phyloP scores from a whole-genome alignment of 805 yeast genomes.

The Cyberlindnera mrakii region DNA sequence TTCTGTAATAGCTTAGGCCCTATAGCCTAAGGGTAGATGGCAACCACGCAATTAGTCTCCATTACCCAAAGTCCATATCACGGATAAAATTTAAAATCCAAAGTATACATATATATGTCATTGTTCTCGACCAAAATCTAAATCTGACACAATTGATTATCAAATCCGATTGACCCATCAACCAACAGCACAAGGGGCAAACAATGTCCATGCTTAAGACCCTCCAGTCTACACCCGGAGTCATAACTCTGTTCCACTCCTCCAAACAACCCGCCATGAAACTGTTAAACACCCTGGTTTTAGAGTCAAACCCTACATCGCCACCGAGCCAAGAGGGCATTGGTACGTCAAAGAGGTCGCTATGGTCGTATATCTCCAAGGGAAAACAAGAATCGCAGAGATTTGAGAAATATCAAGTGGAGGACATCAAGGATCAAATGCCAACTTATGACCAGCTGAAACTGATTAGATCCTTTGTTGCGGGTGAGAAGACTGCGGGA shows the following conservation, averaged over 20 bases:
- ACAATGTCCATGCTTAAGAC: conserved; percentile 45
- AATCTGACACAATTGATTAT: no score
- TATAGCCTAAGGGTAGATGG: no score
- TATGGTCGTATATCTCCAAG: conserved; percentile 14
- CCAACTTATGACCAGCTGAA: conserved; percentile 25
- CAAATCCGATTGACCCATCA: background rate
- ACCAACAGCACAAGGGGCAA: background rate
- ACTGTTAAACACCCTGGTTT: conserved; percentile 5
- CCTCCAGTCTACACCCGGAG: conserved; percentile 38
- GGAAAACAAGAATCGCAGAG: conserved; percentile 10
- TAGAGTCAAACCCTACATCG: conserved; percentile 5
- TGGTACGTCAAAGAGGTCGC: conserved; percentile 6
- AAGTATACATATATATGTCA: no score
- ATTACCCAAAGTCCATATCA: no score
- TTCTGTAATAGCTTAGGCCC: no score
- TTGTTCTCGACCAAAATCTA: no score
- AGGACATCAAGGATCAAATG: conserved; percentile 7
- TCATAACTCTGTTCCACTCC: conserved; percentile 36
- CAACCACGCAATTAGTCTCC: no score
- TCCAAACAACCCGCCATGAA: conserved; percentile 13
- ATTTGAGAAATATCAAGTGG: conserved; percentile 4
- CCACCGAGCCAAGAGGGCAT: conserved; percentile 6
- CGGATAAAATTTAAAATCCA: no score
- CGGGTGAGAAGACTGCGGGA: background rate
- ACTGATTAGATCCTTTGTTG: conserved; percentile 13